Conservation (phyloP, 352 stramenopile genomes). For the Globisporangium nagaii region DNA sequence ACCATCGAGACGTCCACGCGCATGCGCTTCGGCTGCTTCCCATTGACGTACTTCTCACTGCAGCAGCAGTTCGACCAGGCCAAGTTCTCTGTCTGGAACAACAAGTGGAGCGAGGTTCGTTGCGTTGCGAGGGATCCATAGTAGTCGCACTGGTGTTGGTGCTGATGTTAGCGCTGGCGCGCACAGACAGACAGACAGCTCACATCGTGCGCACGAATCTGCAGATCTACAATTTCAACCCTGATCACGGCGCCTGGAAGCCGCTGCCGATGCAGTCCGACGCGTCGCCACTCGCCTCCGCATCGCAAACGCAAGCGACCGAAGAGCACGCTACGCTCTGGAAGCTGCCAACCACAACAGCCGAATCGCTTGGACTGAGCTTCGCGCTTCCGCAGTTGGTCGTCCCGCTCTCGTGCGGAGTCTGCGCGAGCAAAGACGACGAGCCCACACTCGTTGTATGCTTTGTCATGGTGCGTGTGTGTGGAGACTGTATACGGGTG, state of each 20-base stretch:
- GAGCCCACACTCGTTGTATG: constrained; percentile 28
- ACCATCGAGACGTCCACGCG: constrained; percentile 62
- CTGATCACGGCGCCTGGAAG: constrained; percentile 48
- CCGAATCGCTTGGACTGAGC: constrained; percentile 40
- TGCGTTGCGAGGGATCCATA: neutral
- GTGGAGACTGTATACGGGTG: too few relatives aligned
- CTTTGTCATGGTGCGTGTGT: constrained; percentile 26
- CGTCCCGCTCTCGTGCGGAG: constrained; percentile 43
- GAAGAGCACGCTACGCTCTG: constrained; percentile 27
- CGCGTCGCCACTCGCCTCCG: constrained; percentile 27
- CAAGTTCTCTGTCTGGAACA: constrained; percentile 78
- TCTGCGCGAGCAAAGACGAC: constrained; percentile 22
- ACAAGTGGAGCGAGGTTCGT: constrained; percentile 73
- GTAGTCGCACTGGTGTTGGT: neutral
- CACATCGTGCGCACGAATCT: too few relatives aligned
- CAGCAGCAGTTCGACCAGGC: constrained; percentile 58
- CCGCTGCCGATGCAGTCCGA: constrained; percentile 19
- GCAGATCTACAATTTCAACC: constrained; percentile 72
- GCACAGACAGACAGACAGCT: too few relatives aligned
- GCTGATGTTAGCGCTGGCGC: neutral
- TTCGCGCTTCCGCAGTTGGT: constrained; percentile 31
- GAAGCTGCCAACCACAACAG: constrained; percentile 39
- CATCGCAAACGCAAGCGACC: constrained; percentile 19
- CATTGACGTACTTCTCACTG: constrained; percentile 62
- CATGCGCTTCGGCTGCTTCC: constrained; percentile 61